Conservation (phyloP, 305 asterid species). For the Solanum hybrid region DNA sequence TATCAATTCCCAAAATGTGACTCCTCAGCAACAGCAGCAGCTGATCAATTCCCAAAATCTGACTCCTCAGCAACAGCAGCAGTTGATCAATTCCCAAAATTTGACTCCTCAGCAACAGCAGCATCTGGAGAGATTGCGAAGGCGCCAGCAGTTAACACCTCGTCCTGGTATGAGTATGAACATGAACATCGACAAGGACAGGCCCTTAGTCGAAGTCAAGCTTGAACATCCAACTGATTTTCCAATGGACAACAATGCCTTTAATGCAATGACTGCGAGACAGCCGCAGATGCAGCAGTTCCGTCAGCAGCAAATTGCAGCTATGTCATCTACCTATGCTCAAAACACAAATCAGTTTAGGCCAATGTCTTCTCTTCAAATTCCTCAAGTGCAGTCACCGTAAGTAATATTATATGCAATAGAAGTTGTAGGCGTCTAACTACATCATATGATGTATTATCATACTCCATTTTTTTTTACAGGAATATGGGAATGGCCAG, state of each 20-base stretch:
- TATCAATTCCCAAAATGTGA: background rate
- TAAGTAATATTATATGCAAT: constrained; percentile 15
- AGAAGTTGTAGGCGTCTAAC: background rate
- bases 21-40: constrained; percentile 17
- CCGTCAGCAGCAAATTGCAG: constrained; percentile 77
- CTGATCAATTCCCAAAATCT: background rate
- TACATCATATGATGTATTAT: background rate
- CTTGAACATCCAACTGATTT: constrained; percentile 73
- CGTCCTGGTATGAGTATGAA: constrained; percentile 41
- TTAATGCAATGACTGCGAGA: constrained; percentile 44
- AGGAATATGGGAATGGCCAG: constrained; percentile 74
- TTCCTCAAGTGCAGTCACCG: constrained; percentile 83
- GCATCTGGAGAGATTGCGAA: constrained; percentile 58
- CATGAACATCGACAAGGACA: constrained; percentile 58
- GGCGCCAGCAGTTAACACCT: constrained; percentile 60
- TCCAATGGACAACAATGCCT: constrained; percentile 55
- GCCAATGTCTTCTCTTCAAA: constrained; percentile 59
- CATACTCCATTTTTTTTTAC: constrained; percentile 11
- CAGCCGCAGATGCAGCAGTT: constrained; percentile 30
- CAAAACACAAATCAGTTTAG: constrained; percentile 66
- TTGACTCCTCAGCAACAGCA: constrained; percentile 17
- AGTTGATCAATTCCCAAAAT: background rate
- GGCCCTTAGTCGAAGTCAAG: constrained; percentile 85
- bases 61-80: background rate
- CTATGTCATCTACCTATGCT: constrained; percentile 48